Conservation (phyloP, 2,329 filamentous ascomycete species). For the Emergomyces pasteurianus region DNA sequence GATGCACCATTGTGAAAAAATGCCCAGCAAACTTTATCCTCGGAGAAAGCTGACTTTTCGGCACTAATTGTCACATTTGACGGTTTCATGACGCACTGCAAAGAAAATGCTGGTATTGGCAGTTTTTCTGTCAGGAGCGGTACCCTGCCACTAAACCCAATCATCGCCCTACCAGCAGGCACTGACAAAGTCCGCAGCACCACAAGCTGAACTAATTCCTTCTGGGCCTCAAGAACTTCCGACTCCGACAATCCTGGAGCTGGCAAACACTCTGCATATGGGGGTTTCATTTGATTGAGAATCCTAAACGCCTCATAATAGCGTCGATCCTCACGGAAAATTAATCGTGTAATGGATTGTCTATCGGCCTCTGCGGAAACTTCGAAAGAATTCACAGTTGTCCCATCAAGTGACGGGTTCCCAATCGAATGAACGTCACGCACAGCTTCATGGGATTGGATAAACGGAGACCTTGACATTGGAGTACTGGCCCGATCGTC, state of each 20-base stretch:
- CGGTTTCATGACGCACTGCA: constrained; percentile 84
- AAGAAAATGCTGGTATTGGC: constrained; percentile 77
- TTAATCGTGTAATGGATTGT: constrained; percentile 66
- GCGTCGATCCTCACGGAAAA: constrained; percentile 85
- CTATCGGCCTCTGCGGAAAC: constrained; percentile 75
- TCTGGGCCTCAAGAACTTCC: constrained; percentile 82
- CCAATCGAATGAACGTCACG: constrained; percentile 74
- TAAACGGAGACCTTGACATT: constrained; percentile 21
- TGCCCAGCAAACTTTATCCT: constrained; percentile 96
- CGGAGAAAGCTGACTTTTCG: constrained; percentile 73
- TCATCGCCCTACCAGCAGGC: constrained; percentile 71
- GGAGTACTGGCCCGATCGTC: constrained; percentile 30
- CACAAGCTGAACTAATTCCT: constrained; percentile 74
- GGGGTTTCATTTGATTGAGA: constrained; percentile 71
- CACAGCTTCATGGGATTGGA: constrained; percentile 52
- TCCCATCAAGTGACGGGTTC: constrained; percentile 35
- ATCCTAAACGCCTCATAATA: constrained; percentile 75
- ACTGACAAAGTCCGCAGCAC: constrained; percentile 81
- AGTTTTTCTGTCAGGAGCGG: constrained; percentile 90
- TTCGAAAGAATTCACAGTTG: constrained; percentile 49
- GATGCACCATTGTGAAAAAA: constrained; percentile 96
- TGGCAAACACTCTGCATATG: constrained; percentile 64
- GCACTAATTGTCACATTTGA: constrained; percentile 87
- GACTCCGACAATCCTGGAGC: constrained; percentile 72
- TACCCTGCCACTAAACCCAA: constrained; percentile 77